Base-by-base conservation (phyloP, 1,284 basidiomycete genomes). In the Exsudoporus floridanus region DNA sequence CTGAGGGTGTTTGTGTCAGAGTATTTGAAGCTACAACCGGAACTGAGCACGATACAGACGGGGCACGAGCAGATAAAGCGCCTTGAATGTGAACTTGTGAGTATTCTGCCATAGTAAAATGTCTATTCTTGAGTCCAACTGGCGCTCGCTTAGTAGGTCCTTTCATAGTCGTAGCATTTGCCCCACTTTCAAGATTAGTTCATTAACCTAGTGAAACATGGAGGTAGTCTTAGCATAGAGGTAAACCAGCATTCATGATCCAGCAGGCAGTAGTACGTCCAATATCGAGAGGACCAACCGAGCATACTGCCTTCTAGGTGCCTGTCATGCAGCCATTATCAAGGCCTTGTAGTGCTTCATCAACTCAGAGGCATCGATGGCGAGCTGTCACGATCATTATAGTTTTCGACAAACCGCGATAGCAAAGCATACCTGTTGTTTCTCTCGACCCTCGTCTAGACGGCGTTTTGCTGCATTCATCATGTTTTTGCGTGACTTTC, bases 1-100 rank as follows among this genome's bases (percentile, higher is more conserved):
- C 70, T 98, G 49, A 81, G 96, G 27, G 82, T 97, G 0, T 94
- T 97, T 63, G 81, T 93, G 60, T 81, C 90, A 1, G 95, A 98
- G 73, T 99, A 99, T 69, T 79, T 99, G 12, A 82, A 87, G 31
- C 74, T 99, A 40, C 74, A 70, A 59, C 81, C 86, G 1, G 67
- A 71, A 33, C 13, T 19, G n/a, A 33, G 38, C 16, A 25, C 44
- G 5, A 19, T 40, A 23, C 49, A 43, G 25, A 51, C 39, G 33
- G 52, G 38, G 41, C 48, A 54, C 25, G 53, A 56, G 34, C 44
- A 41, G 35, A 39, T 55, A 18, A 55, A 47, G 18, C 71, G 54
- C 35, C 50, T 54, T 10, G 52, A 65, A 19, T 49, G 14, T 38
- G 67, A 70, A 55, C 64, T 70, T 50, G 67, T 70, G 44, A 65